These are phyloP conservation scores for Globisporangium sylvaticum DNA, from an alignment of 352 stramenopile species.

Conservation along the genomic window DNA sequence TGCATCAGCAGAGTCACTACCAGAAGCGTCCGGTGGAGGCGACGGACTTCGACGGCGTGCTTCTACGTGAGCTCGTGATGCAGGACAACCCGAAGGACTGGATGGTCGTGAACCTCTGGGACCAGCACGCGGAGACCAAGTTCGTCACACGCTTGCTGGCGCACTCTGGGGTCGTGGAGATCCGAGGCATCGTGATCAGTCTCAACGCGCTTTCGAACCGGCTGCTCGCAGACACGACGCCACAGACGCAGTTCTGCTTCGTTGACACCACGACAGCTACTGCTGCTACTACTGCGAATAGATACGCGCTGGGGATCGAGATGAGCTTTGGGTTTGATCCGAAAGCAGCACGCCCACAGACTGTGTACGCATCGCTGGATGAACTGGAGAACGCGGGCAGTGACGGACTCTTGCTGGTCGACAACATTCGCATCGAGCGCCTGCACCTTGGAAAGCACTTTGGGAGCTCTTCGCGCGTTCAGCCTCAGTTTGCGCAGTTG, in stretches of 20 bases:
- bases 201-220: slow-evolving; percentile 38
- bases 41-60: slow-evolving; percentile 35
- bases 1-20: slow-evolving; percentile 1
- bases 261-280: slow-evolving; percentile 15
- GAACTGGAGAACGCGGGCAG: slow-evolving; percentile 24
- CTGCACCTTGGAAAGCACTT: slow-evolving; percentile 30
- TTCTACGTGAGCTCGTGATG: slow-evolving; percentile 51
- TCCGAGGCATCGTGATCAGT: slow-evolving; percentile 41
- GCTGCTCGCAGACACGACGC: slow-evolving; percentile 58
- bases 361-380: slow-evolving; percentile 27
- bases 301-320: slow-evolving; percentile 25
- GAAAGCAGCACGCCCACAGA: not conserved
- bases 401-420: slow-evolving; percentile 25
- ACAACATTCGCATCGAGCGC: slow-evolving; percentile 43
- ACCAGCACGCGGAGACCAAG: slow-evolving; percentile 52
- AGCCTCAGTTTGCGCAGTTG: slow-evolving; percentile 23
- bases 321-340: slow-evolving; percentile 10
- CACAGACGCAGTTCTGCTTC: slow-evolving; percentile 40
- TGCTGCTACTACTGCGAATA: slow-evolving; percentile 8
- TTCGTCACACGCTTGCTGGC: slow-evolving; percentile 37
- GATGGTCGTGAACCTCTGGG: slow-evolving; percentile 60
- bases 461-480: slow-evolving; percentile 22
- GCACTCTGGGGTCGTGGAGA: slow-evolving; percentile 32
- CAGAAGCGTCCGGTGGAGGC: slow-evolving; percentile 1
- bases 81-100: slow-evolving; percentile 28